Base-by-base conservation (phyloP, 1,284 basidiomycete genomes). In the Ganoderma sp. region DNA sequence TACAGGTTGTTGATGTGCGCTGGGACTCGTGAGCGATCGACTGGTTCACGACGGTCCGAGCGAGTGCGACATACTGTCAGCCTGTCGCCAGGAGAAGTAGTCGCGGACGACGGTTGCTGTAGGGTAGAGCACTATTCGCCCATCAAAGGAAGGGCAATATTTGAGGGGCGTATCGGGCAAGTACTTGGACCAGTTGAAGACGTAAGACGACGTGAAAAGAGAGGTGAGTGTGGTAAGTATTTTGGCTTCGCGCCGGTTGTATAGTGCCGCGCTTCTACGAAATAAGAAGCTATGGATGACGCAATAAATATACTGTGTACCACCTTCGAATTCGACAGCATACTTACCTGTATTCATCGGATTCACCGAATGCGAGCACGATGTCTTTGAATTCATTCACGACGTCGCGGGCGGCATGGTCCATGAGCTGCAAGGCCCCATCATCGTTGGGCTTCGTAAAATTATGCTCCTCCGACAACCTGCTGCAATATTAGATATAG, bases 1-100 rank as follows among this genome's bases (percentile, higher is more conserved):
- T 99, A 97, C 28, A 99, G 83, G 77, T 99, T 99, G 79, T 99
- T 99, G 79, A 99, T 94, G 78, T 99, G 98, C 0, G 98, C 96
- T 98, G 39, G 72, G 69, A 63, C 54, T 67, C 48, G 50, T 61
- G 41, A 60, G 58, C 37, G 58, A 42, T 60, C 39, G 58, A 28
- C 42, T 25, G 41, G 28, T 56, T n/a, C 60, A 57, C 52, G 7
- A 42, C 43, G 54, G 52, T 65, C n/a, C 25, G 52, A 52, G 56
- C n/a, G 22, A 4, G n/a, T 2, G 48, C 15, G 10, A 84, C 94
- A 75, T 77, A 97, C 96, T 97, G 79, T 99, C 97, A 0, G 92
- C 94, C 78, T 98, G 97, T 72, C 97, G 83, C 97, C 97, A 99
- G 0, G 93, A 82, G 79, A 99, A 98, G 78, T 99, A 99, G 78